Conservation (phyloP, 768 basidiomycete genomes). For the Lactarius deliciosus region DNA sequence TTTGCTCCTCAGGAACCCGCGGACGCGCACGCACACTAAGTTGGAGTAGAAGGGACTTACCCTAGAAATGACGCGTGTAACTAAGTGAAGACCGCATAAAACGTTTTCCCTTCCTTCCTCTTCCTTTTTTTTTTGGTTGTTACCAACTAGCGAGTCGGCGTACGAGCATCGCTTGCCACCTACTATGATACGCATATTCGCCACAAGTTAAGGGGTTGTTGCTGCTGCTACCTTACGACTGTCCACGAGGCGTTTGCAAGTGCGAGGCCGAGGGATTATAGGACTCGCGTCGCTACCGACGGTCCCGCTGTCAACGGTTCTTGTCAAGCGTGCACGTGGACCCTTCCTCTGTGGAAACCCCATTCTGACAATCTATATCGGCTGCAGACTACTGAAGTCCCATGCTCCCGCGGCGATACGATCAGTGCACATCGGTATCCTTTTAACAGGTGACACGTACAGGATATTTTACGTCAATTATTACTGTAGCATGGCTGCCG, state of each 20-base stretch:
- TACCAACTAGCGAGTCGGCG: neutral
- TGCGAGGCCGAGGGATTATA: neutral
- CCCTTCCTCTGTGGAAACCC: neutral
- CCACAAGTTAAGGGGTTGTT: neutral
- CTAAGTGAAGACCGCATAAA: conserved; percentile 11
- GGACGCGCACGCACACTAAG: conserved; percentile 23
- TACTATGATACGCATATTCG: neutral
- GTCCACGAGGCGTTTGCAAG: neutral
- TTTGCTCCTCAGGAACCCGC: conserved; percentile 27
- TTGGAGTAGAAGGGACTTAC: neutral
- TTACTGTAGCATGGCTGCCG: neutral
- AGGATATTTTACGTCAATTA: neutral
- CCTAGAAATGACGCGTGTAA: conserved; percentile 24
- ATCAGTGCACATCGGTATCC: neutral
- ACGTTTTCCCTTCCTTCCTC: neutral
- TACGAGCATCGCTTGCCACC: neutral
- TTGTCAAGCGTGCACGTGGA: neutral
- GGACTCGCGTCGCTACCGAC: neutral
- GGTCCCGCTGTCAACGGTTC: neutral
- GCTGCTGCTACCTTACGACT: neutral
- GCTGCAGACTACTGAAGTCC: neutral
- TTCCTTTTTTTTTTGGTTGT: neutral
- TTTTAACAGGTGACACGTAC: neutral
- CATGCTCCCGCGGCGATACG: neutral
- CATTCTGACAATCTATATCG: neutral